phyloP scores from a whole-genome alignment of 2,329 filamentous ascomycete species.

The Thelonectria blattea region DNA sequence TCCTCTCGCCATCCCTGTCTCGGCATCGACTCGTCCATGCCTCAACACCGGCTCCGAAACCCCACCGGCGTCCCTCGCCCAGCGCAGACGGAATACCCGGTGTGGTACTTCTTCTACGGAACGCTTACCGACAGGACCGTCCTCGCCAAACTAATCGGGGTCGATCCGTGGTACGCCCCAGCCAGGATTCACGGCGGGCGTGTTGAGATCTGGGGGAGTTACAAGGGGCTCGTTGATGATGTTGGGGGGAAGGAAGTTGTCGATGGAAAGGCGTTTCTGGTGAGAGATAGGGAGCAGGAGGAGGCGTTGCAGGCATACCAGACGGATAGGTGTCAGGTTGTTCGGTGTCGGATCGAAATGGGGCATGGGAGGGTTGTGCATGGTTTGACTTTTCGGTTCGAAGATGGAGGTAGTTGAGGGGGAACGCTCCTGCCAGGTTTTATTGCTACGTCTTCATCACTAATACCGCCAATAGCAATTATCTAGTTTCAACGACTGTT shows the following conservation, averaged over 20 bases:
- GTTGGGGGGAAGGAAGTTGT: not conserved
- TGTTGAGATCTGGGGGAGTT: constrained; percentile 1
- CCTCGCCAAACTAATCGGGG: not conserved
- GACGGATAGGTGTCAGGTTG: constrained; percentile 8
- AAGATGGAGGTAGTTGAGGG: not conserved
- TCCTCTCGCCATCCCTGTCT: constrained; percentile 2
- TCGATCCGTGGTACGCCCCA: not conserved
- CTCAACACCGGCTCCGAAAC: not conserved
- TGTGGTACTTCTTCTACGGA: constrained; percentile 19
- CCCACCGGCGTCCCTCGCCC: not conserved
- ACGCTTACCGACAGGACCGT: not conserved
- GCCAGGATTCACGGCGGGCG: not conserved
- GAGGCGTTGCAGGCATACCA: constrained; percentile 10
- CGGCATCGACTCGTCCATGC: constrained; percentile 10
- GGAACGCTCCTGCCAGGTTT: not conserved
- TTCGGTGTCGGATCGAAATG: constrained; percentile 7
- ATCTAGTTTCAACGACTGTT: too few species aligned
- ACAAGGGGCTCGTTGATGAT: constrained; percentile 13
- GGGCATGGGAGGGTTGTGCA: not conserved
- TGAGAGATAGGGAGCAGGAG: constrained; percentile 5
- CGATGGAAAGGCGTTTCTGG: not conserved
- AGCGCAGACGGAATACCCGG: constrained; percentile 3
- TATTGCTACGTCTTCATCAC: too few species aligned
- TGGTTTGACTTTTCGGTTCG: constrained; percentile 17
- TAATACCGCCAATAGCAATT: too few species aligned